Percentiles rank a stretch among this genome's conserved stretches.
phyloP scores from a whole-genome alignment of 805 yeast genomes.

The Wickerhamomyces xylosicus region DNA sequence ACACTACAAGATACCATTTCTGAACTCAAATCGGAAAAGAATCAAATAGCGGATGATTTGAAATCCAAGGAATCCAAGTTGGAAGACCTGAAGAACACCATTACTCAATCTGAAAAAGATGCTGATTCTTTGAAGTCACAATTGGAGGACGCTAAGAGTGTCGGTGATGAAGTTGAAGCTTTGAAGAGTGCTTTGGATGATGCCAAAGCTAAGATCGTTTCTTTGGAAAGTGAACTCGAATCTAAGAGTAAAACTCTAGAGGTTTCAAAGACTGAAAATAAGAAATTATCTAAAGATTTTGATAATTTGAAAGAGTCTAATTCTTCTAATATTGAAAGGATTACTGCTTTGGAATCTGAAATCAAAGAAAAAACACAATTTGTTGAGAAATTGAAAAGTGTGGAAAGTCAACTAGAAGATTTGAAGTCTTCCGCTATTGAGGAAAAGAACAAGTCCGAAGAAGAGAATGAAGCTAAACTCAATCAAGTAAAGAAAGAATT shows the following conservation, averaged over 20 bases:
- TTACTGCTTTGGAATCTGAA: background rate
- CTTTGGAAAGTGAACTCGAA: background rate
- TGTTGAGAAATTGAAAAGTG: background rate
- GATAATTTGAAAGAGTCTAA: constrained; percentile 1
- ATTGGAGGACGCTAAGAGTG: constrained; percentile 2
- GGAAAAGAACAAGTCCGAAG: constrained; percentile 2
- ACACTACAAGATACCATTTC: constrained; percentile 8
- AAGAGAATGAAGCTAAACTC: background rate
- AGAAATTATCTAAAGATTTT: background rate
- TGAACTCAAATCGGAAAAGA: constrained; percentile 7
- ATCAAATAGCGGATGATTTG: constrained; percentile 3
- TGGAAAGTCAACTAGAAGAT: constrained; percentile 1
- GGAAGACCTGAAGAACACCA: background rate
- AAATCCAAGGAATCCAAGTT: background rate
- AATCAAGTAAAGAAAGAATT: background rate
- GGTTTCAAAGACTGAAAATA: too few relatives aligned
- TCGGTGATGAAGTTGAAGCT: background rate
- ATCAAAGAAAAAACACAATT: constrained; percentile 1
- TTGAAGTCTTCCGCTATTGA: background rate
- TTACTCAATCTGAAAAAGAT: background rate
- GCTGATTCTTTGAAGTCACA: background rate
- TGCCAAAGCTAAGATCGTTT: background rate
- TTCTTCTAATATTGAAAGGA: background rate
- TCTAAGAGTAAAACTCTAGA: background rate
- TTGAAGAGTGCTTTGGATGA: constrained; percentile 1